phyloP scores from a whole-genome alignment of 306 rosid species.

The Medicago truncatula region MtrunA17r5.0-ANR NC_053042.1:3056001-3056500 shows the following conservation, averaged over 20 bases:
- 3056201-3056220: no score
- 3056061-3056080: not conserved
- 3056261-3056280: conserved; percentile 93
- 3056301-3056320: conserved; percentile 85
- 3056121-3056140: not conserved
- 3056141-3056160: no score
- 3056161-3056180: no score
- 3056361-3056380: conserved; percentile 86
- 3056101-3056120: not conserved
- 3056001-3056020: not conserved
- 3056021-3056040: not conserved
- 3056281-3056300: conserved; percentile 91
- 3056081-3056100: not conserved
- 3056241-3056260: conserved; percentile 35
- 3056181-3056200: no score
- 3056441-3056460: conserved; percentile 20
- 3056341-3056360: conserved; percentile 71
- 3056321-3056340: conserved; percentile 80
- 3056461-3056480: not conserved
- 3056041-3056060: not conserved
- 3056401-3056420: not conserved
- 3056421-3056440: conserved; percentile 5
- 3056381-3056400: not conserved
- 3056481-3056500: conserved; percentile 6
- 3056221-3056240: not conserved